These are phyloP conservation scores for Entophlyctis luteolus DNA, from an alignment of 192 early-diverging fungal genomes.

Conservation along the genomic window DNA sequence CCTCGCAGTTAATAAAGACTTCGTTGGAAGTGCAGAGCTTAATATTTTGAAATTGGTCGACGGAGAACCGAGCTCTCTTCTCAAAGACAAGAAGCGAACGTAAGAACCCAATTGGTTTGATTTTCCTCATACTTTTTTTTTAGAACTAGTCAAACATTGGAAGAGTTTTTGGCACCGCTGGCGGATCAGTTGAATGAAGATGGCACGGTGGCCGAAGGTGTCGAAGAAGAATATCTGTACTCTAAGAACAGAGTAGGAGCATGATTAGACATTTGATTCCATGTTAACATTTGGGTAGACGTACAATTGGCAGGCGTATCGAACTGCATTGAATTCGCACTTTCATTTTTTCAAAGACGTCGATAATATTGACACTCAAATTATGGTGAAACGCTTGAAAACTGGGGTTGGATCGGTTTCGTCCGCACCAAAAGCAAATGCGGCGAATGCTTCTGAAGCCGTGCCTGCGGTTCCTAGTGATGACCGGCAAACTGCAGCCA, in stretches of 20 bases:
- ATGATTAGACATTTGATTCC: not conserved
- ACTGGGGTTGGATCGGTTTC: too few species aligned
- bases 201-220: slow-evolving; percentile 33
- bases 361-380: slow-evolving; percentile 12
- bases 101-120: slow-evolving; percentile 8
- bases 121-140: slow-evolving; percentile 16
- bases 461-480: too few species aligned
- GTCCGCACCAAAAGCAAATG: too few species aligned
- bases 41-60: slow-evolving; percentile 32
- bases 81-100: slow-evolving; percentile 12
- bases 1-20: slow-evolving; percentile 15
- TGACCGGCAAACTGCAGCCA: too few species aligned
- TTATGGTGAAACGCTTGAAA: not conserved
- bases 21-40: slow-evolving; percentile 39
- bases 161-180: slow-evolving; percentile 14
- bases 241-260: slow-evolving; percentile 27
- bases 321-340: slow-evolving; percentile 41
- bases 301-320: slow-evolving; percentile 46
- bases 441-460: too few species aligned
- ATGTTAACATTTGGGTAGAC: not conserved
- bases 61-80: slow-evolving; percentile 15
- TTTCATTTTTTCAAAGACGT: slow-evolving; percentile 43
- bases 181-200: slow-evolving; percentile 41
- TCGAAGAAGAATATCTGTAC: slow-evolving; percentile 37
- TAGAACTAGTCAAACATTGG: not conserved